phyloP scores from a whole-genome alignment of 1,139 yeast species.

The Pichia terricola region DNA sequence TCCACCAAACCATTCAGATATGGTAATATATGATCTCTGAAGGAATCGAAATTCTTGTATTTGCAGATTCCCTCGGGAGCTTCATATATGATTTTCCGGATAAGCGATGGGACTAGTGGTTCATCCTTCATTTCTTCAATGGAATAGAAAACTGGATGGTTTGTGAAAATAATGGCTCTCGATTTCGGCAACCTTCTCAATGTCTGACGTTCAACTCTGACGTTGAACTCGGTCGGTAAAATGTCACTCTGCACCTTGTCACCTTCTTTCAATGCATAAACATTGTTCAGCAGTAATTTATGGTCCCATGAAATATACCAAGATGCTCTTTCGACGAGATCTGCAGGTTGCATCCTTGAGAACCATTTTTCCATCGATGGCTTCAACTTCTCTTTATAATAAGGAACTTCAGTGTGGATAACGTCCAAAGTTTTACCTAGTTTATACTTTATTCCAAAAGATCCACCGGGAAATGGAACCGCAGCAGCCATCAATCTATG shows the following conservation, averaged over 20 bases:
- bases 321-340: slow-evolving; percentile 65
- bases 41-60: slow-evolving; percentile 49
- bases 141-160: slow-evolving; percentile 62
- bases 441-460: slow-evolving; percentile 51
- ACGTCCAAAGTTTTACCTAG: slow-evolving; percentile 53
- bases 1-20: slow-evolving; percentile 48
- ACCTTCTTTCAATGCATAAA: slow-evolving; percentile 38
- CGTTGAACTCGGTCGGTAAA: slow-evolving; percentile 34
- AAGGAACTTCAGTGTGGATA: slow-evolving; percentile 66
- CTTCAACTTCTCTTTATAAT: slow-evolving; percentile 55
- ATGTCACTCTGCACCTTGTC: slow-evolving; percentile 29
- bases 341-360: slow-evolving; percentile 45
- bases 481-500: slow-evolving; percentile 68
- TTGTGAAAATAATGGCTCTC: slow-evolving; percentile 42
- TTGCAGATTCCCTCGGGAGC: slow-evolving; percentile 58
- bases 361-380: slow-evolving; percentile 73
- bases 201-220: slow-evolving; percentile 49
- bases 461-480: slow-evolving; percentile 73
- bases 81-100: slow-evolving; percentile 52
- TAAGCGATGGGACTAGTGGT: slow-evolving; percentile 58
- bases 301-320: slow-evolving; percentile 73
- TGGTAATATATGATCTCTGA: slow-evolving; percentile 49
- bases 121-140: slow-evolving; percentile 74
- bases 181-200: slow-evolving; percentile 43
- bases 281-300: slow-evolving; percentile 44